Evolutionary conservation across 164 flowering plant species (phyloP), one percentile per base, ranked within the genome.

Genomic region (Cinnamomum chago): DNA sequence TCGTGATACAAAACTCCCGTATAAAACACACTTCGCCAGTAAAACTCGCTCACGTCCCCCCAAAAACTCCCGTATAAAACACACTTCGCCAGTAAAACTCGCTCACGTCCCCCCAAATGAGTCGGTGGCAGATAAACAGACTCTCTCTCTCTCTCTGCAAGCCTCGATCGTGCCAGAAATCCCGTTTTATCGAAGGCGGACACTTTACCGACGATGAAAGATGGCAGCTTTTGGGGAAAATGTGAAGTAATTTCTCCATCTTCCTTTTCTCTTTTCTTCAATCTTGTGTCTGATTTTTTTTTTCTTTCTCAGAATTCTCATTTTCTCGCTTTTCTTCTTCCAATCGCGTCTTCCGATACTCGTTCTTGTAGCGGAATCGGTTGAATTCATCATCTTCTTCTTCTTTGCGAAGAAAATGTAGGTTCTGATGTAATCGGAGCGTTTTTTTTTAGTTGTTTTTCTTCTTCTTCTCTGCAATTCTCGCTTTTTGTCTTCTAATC

Each of bases 151-250:
- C 6, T 13, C n/a, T 55, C 60, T 55, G n/a, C 5, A 24, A 24
- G 2, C 17, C 50, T 4, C 47, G 69, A 67, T 1, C 69, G 22
- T 14, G n/a, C 3, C n/a, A 13, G 67, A 23, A 28, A 30, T 67
- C 11, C 69, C 11, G 69, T 20, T 15, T 15, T 0, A 15, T 28
- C 47, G 3, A 3, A n/a, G 40, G 5, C 2, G 69, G 47, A 14
- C 33, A 15, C 28, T 25, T 30, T 58, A 71, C 66, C 50, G 51
- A 27, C 71, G 28, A 22, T 33, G 65, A 52, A 65, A 58, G 23
- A 65, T 73, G 76, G 64, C 74, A 58, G 73, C 52, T 70, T 23
- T 73, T 67, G 75, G 75, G 11, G 6, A 18, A 23, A 76, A 77
- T 72, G 80, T 73, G 18, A 47, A 22, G 50, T 25, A 3, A 52